Base-by-base conservation (phyloP, 495 filamentous ascomycete species). In the Cairneyella variabilis region DNA sequence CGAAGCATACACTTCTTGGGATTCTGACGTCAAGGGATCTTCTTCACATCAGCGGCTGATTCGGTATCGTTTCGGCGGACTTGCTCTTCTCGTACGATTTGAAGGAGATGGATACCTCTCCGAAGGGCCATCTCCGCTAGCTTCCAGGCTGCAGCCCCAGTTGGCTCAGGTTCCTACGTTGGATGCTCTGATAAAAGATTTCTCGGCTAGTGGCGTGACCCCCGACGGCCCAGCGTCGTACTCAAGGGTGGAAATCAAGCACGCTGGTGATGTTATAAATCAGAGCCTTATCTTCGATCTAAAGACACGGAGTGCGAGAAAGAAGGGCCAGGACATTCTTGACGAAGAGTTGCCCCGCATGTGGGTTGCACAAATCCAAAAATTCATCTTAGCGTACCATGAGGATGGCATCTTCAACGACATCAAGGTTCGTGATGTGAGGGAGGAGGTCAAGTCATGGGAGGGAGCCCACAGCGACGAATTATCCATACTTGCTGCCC, bases 41-140 rank as follows among this genome's bases (percentile, higher is more conserved):
- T 69, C 67, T 39, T 80, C 82, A 0, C 83, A 88, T 53, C 83
- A 89, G 51, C 73, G 85, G 0, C 50, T 88, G 17, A 60, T 89
- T 0, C 64, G 69, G 16, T 89, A 86, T 64, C 44, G 67, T 0
- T 78, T 90, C 51, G 79, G 63, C 1, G 77, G 75, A 0, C 53
- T 86, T 25, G 69, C 70, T 0, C 75, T 71, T 39, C 42, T 84
- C 0, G 66, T 90, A 1, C 73, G 86, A 2, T 85, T 77, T 49
- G 83, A 83, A 54, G 69, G 65, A 2, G 85, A 90, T 59, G 86
- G 84, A 0, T 84, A 83, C 58, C 54, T 61, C 7, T 7, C 26
- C 12, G 25, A 37, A 18, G 16, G 14, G 47, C 9, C 9, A 11
- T 20, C 47, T 7, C 2, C 32, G n/a, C 18, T 14, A 32, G n/a